Conservation (phyloP, 305 asterid species). For the Solanum chacoense region DNA sequence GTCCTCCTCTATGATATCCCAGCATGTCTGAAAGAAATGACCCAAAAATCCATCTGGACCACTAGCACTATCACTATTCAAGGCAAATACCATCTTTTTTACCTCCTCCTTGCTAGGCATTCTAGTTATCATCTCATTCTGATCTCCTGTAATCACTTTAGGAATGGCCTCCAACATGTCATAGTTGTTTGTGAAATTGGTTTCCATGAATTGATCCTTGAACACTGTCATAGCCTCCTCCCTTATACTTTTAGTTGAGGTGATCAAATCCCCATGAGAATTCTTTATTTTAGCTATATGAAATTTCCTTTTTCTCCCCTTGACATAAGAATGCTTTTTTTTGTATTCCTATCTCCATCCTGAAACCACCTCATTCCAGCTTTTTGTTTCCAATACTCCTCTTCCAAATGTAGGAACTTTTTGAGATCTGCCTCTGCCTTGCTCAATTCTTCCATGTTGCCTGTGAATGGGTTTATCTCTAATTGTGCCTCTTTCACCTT, state of each 20-base stretch:
- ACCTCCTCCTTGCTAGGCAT: not conserved
- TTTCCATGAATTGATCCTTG: not conserved
- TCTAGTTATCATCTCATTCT: not conserved
- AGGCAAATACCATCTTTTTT: not conserved
- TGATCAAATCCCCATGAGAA: not conserved
- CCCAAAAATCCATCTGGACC: not conserved
- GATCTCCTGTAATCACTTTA: not conserved
- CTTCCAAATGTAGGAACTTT: not conserved
- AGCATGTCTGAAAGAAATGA: too few relatives aligned
- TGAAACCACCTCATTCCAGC: not conserved
- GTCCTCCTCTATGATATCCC: not conserved
- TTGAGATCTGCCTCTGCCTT: too few relatives aligned
- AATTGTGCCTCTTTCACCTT: too few relatives aligned
- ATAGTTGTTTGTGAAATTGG: not conserved
- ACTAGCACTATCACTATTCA: not conserved
- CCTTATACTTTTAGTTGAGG: not conserved
- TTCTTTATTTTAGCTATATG: too few relatives aligned
- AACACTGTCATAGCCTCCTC: not conserved
- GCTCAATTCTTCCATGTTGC: not conserved
- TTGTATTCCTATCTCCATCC: not conserved
- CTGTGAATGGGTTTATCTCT: not conserved
- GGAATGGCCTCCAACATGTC: not conserved
- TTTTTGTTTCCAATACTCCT: too few relatives aligned
- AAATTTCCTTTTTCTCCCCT: too few relatives aligned
- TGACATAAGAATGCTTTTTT: not conserved